phyloP scores from a whole-genome alignment of 2,329 filamentous ascomycete species.

The Emergomyces orientalis region DNA sequence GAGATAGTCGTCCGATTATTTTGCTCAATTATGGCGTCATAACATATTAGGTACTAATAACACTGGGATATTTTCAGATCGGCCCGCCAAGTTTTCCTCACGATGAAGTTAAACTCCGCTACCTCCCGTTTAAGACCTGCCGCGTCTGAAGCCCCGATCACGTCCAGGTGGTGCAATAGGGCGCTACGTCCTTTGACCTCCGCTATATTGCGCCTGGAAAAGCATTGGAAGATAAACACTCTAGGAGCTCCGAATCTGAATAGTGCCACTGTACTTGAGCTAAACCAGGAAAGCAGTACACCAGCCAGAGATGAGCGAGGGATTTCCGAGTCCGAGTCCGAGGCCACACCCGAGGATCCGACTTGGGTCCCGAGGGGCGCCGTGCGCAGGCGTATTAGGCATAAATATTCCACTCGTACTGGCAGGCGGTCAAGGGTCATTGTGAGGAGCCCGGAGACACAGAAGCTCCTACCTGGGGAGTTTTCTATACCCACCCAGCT shows the following conservation, averaged over 20 bases:
- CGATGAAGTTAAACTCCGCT: slow-evolving; percentile 6
- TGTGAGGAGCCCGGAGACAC: slow-evolving; percentile 29
- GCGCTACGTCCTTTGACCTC: slow-evolving; percentile 36
- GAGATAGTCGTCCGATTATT: background rate
- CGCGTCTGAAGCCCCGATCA: slow-evolving; percentile 27
- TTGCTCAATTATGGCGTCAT: background rate
- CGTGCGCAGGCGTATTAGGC: slow-evolving; percentile 27
- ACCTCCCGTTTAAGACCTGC: slow-evolving; percentile 13
- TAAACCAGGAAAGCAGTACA: slow-evolving; percentile 8
- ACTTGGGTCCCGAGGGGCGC: slow-evolving; percentile 28
- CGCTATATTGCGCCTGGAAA: slow-evolving; percentile 33
- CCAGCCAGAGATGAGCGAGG: slow-evolving; percentile 12
- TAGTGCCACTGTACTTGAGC: slow-evolving; percentile 11
- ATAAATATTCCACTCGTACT: slow-evolving; percentile 28
- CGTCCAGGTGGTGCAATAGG: slow-evolving; percentile 37
- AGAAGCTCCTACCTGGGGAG: slow-evolving; percentile 30
- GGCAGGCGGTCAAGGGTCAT: slow-evolving; percentile 22
- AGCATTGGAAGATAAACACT: slow-evolving; percentile 29
- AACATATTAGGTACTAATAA: background rate
- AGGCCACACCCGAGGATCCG: slow-evolving; percentile 31
- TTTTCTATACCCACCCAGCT: slow-evolving; percentile 36
- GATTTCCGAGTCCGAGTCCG: slow-evolving; percentile 27
- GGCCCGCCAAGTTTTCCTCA: background rate
- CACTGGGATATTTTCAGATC: background rate
- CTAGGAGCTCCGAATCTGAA: slow-evolving; percentile 16